phyloP scores from a whole-genome alignment of 352 stramenopile species.

The Phytophthora agathidicida region DNA sequence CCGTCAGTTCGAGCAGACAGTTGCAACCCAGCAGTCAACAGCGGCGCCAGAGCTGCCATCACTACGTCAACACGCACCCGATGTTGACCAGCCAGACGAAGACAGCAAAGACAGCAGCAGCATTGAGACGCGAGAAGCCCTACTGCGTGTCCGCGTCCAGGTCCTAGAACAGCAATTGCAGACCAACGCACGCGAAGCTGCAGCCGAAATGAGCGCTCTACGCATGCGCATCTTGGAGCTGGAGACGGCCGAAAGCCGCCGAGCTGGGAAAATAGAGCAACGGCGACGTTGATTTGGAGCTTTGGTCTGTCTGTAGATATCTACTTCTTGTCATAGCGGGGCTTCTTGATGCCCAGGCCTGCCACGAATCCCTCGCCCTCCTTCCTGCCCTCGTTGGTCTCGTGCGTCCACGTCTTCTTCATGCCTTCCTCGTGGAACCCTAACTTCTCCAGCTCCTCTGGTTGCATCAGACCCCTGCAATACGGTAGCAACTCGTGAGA shows the following conservation, averaged over 20 bases:
- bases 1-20: slow-evolving; percentile 71
- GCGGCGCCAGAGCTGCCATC: slow-evolving; percentile 2
- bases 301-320: slow-evolving; percentile 24
- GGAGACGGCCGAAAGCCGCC: slow-evolving; percentile 34
- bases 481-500: slow-evolving; percentile 3
- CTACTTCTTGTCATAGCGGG: slow-evolving; percentile 66
- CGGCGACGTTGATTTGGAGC: slow-evolving; percentile 10
- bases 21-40: slow-evolving; percentile 46
- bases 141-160: slow-evolving; percentile 55
- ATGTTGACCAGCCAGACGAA: neutral
- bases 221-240: slow-evolving; percentile 74
- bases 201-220: slow-evolving; percentile 60
- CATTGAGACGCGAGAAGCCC: slow-evolving; percentile 23
- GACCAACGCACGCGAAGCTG: slow-evolving; percentile 63
- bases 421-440: slow-evolving; percentile 87
- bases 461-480: slow-evolving; percentile 79
- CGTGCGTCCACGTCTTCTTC: slow-evolving; percentile 61
- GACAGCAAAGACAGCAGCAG: neutral
- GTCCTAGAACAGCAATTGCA: slow-evolving; percentile 76
- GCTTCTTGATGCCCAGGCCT: slow-evolving; percentile 74
- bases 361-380: slow-evolving; percentile 88
- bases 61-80: neutral
- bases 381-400: slow-evolving; percentile 70
- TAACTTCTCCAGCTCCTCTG: slow-evolving; percentile 82
- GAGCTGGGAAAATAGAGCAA: slow-evolving; percentile 28